Percentiles rank a stretch among this genome's conserved stretches.
phyloP scores from a whole-genome alignment of 352 stramenopile genomes.

The Phytopythium delawarense region DNA sequence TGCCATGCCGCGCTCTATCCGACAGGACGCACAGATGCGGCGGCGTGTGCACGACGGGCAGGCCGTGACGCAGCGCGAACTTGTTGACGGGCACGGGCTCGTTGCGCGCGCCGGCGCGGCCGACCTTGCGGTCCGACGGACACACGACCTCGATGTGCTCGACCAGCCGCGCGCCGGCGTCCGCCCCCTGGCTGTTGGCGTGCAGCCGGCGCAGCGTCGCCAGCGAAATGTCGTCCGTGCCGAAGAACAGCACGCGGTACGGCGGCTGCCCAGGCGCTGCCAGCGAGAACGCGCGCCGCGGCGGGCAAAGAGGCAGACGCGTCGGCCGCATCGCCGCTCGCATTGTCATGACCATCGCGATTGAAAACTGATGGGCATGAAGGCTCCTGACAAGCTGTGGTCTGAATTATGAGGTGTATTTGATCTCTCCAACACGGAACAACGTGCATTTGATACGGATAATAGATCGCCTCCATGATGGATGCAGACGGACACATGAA shows the following conservation, averaged over 20 bases:
- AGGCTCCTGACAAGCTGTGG: background rate
- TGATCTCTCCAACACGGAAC: background rate
- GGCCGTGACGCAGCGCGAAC: conserved; percentile 56
- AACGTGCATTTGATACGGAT: background rate
- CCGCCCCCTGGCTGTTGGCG: conserved; percentile 47
- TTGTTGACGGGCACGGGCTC: conserved; percentile 74
- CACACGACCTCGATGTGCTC: conserved; percentile 71
- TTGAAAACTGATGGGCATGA: background rate
- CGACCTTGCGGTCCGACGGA: conserved; percentile 76
- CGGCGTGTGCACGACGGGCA: conserved; percentile 62
- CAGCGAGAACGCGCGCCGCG: conserved; percentile 20
- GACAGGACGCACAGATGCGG: conserved; percentile 39
- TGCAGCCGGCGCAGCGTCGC: conserved; percentile 68
- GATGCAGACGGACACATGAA: no score
- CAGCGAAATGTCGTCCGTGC: conserved; percentile 80
- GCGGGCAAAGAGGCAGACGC: background rate
- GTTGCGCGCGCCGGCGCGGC: conserved; percentile 41
- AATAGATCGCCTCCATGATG: background rate
- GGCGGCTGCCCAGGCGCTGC: conserved; percentile 19
- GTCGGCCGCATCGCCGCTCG: background rate
- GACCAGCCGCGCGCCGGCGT: conserved; percentile 26
- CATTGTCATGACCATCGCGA: background rate
- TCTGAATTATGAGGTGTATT: background rate
- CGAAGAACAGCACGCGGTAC: conserved; percentile 81
- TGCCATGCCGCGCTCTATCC: no score